Evolutionary conservation across 768 basidiomycete genomes (phyloP).

Genomic region (Phanerochaete carnosa): DNA sequence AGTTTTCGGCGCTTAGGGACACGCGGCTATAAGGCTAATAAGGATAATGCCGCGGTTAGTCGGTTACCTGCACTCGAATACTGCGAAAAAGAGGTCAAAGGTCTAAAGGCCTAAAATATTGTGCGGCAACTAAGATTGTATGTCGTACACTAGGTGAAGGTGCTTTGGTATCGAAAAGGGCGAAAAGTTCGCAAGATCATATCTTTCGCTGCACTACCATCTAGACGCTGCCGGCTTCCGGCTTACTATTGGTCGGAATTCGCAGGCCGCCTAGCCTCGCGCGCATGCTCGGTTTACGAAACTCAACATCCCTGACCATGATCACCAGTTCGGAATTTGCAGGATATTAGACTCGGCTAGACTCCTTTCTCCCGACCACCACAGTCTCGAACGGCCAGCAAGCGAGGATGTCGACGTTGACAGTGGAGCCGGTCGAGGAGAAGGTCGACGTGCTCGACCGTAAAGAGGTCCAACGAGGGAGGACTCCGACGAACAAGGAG

Average conservation of each 20-base stretch:
- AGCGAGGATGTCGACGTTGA: slow-evolving; percentile 9
- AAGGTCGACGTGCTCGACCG: slow-evolving; percentile 17
- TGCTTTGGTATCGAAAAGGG: too few relatives aligned
- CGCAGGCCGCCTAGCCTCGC: background rate
- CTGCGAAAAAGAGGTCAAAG: too few relatives aligned
- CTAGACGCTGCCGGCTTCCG: background rate
- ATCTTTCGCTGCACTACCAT: too few relatives aligned
- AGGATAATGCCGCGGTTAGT: too few relatives aligned
- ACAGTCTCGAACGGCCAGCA: background rate
- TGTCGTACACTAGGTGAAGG: too few relatives aligned
- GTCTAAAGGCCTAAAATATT: too few relatives aligned
- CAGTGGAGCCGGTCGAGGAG: slow-evolving; percentile 20
- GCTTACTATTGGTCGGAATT: background rate
- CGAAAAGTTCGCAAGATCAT: too few relatives aligned
- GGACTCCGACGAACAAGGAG: slow-evolving; percentile 13
- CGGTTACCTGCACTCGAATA: too few relatives aligned
- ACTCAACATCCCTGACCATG: slow-evolving; percentile 3
- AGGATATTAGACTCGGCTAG: background rate
- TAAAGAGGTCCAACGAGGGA: background rate
- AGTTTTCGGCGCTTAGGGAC: too few relatives aligned
- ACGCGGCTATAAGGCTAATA: too few relatives aligned
- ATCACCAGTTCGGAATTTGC: slow-evolving; percentile 2
- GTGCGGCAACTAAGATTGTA: too few relatives aligned
- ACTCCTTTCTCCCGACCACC: background rate
- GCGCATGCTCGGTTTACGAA: background rate